Evolutionary conservation across 2,329 filamentous ascomycete species (phyloP), one percentile per base, ranked within the genome.

Genomic region (Talaromyces marneffei): DNA sequence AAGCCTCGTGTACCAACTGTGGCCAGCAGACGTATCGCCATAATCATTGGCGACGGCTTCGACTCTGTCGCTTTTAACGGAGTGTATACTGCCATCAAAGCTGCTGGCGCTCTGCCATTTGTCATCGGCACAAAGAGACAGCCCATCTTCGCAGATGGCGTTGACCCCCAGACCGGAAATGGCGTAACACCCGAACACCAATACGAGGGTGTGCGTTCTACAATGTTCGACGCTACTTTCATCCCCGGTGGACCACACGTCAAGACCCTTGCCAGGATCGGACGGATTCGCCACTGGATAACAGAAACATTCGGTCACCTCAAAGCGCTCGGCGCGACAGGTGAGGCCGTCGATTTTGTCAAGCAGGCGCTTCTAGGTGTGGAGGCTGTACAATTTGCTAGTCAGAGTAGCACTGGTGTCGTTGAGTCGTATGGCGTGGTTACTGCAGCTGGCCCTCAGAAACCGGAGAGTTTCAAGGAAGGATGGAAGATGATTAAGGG

Each of bases 301-400:
- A 83, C 88, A 2, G 91, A 94, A 72, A 87, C 90, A 0, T 94
- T 93, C 66, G 90, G 89, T 0, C 90, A 94, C 65, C 80, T 92
- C 56, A 94, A 94, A 79, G 79, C 89, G 1, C 88, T 94, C 25
- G 90, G 85, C 1, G 91, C 87, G 0, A 88, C 87, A 0, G 90
- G 88, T 0, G 89, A 92, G 70, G 90, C 81, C 0, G 84, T 90
- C 0, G 78, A 84, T 2, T 77, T 93, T 42, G 79, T 93, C 29
- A 74, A 79, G 55, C 74, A 80, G 31, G 74, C 74, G 1, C 61
- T 75, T 70, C 78, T 59, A 67, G 74, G 55, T 31, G 70, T 82
- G 4, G 77, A 80, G 0, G 79, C 78, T 4, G 75, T 85, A 66
- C 62, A 75, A 4, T 80, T 84, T 66, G 80, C 80, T 0, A 69